phyloP scores from a whole-genome alignment of 2,329 filamentous ascomycete genomes.

The Malbranchea cinnamomea region DNA sequence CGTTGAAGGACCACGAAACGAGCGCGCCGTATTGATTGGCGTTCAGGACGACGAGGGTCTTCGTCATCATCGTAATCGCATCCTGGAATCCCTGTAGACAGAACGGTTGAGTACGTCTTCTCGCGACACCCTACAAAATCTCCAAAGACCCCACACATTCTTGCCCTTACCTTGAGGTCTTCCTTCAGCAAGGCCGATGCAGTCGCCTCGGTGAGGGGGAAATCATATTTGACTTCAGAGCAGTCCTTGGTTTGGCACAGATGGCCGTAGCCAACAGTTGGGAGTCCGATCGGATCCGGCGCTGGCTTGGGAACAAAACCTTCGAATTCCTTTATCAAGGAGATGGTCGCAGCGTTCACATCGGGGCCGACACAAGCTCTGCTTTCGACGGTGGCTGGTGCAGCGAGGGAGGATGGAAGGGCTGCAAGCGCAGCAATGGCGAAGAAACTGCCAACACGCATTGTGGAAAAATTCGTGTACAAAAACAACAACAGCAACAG shows the following conservation, averaged over 20 bases:
- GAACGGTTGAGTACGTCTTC: too few relatives aligned
- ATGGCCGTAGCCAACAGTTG: slow-evolving; percentile 39
- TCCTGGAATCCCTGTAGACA: slow-evolving; percentile 23
- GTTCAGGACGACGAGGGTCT: slow-evolving; percentile 26
- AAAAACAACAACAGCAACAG: too few relatives aligned
- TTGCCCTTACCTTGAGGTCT: slow-evolving; percentile 26
- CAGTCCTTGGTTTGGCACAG: slow-evolving; percentile 30
- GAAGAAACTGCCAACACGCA: too few relatives aligned
- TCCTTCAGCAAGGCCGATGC: slow-evolving; percentile 27
- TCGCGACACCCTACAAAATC: too few relatives aligned
- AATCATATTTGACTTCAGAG: slow-evolving; percentile 31
- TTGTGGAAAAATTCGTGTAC: too few relatives aligned
- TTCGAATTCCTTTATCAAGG: slow-evolving; percentile 25
- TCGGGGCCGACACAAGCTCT: slow-evolving; percentile 11
- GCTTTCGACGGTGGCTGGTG: too few relatives aligned
- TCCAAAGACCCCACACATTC: too few relatives aligned
- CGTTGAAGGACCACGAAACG: slow-evolving; percentile 38
- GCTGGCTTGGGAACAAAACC: slow-evolving; percentile 17
- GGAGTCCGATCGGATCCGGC: slow-evolving; percentile 31
- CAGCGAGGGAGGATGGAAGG: too few relatives aligned
- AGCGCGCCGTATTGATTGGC: slow-evolving; percentile 40
- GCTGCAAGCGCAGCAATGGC: too few relatives aligned
- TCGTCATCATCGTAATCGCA: slow-evolving; percentile 26
- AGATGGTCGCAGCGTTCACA: slow-evolving; percentile 21
- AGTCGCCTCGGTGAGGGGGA: slow-evolving; percentile 29